phyloP scores from a whole-genome alignment of 257 asterid genomes.

The Primulina huaijiensis region DNA sequence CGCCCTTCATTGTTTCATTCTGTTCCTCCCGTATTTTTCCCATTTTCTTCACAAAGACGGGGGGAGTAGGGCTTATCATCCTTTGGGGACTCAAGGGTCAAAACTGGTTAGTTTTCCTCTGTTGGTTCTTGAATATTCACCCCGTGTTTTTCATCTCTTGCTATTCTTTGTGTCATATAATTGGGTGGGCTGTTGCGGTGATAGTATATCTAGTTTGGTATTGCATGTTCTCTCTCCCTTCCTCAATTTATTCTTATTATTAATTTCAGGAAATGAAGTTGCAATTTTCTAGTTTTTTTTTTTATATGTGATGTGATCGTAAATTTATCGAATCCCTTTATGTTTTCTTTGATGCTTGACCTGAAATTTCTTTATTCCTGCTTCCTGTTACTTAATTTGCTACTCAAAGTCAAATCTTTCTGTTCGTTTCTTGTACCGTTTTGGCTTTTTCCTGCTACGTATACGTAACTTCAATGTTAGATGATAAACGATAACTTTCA shows the following conservation, averaged over 20 bases:
- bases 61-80: not conserved
- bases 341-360: not conserved
- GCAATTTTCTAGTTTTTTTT: too few relatives aligned
- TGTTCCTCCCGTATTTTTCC: not conserved
- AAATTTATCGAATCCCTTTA: not conserved
- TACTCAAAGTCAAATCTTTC: not conserved
- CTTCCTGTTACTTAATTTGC: not conserved
- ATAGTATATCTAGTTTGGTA: too few relatives aligned
- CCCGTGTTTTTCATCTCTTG: not conserved
- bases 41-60: not conserved
- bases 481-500: not conserved
- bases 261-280: not conserved
- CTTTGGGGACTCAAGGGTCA: not conserved
- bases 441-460: not conserved
- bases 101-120: not conserved
- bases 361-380: not conserved
- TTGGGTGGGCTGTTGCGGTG: not conserved
- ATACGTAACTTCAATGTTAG: not conserved
- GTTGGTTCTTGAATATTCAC: not conserved
- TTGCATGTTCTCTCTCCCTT: not conserved
- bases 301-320: not conserved
- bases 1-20: too few relatives aligned
- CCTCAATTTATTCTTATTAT: not conserved
- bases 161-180: not conserved
- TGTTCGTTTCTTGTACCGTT: not conserved